These are phyloP conservation scores for Lolium rigidum DNA, from an alignment of 176 grass and related monocot genomes.

Conservation along the genomic window DNA sequence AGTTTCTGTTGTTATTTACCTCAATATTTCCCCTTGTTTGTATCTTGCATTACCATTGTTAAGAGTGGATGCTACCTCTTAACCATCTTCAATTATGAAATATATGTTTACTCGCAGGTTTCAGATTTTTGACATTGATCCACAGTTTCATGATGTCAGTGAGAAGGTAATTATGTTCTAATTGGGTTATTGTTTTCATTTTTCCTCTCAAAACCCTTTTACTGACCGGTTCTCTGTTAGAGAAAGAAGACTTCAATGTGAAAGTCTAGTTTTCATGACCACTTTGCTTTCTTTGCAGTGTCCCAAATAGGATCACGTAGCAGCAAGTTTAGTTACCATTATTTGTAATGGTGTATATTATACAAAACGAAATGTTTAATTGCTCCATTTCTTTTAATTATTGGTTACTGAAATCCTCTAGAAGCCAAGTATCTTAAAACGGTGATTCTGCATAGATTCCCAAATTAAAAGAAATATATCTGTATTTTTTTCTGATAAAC, in stretches of 20 bases:
- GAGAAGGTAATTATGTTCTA: conserved; percentile 72
- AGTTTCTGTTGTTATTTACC: conserved; percentile 49
- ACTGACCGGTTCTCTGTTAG: conserved; percentile 10
- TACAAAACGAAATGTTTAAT: not conserved
- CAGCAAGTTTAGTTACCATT: conserved; percentile 24
- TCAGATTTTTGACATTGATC: conserved; percentile 80
- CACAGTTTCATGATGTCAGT: conserved; percentile 73
- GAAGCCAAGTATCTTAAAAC: conserved; percentile 6
- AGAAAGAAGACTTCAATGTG: conserved; percentile 13
- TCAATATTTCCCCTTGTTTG: conserved; percentile 25
- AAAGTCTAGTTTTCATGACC: conserved; percentile 12
- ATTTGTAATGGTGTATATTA: not conserved
- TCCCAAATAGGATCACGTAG: not conserved
- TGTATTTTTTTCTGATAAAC: conserved; percentile 20
- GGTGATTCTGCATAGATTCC: not conserved
- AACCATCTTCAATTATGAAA: conserved; percentile 38
- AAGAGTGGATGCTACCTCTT: conserved; percentile 29
- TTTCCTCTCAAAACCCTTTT: conserved; percentile 43
- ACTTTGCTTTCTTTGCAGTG: conserved; percentile 13
- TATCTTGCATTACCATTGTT: conserved; percentile 27
- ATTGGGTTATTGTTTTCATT: conserved; percentile 26
- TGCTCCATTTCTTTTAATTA: conserved; percentile 13
- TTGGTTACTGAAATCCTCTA: conserved; percentile 4
- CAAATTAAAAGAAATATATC: conserved; percentile 11
- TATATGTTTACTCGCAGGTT: conserved; percentile 67